Conservation (phyloP, 75 land plant genomes). For the Pinus tabuliformis region DNA sequence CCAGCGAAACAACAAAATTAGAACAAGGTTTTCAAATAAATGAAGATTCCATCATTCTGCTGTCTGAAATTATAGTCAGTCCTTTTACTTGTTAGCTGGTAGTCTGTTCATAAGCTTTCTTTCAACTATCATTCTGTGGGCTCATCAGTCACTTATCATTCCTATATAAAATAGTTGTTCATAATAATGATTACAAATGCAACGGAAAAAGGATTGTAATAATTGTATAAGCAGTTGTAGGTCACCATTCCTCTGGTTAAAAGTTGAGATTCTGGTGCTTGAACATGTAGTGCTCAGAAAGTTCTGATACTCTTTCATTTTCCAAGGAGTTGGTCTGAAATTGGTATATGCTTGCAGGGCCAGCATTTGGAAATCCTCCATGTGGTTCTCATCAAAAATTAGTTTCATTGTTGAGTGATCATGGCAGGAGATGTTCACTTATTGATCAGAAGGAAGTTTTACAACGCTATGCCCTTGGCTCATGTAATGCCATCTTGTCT, state of each 20-base stretch:
- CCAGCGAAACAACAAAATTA: too few relatives aligned
- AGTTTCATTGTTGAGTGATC: conserved; percentile 50
- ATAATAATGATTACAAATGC: not conserved
- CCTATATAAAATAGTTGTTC: too few relatives aligned
- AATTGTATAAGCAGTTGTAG: too few relatives aligned
- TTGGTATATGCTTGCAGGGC: conserved; percentile 42
- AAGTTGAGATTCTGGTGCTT: not conserved
- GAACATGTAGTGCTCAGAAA: not conserved
- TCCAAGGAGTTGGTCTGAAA: not conserved
- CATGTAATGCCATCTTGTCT: conserved; percentile 70
- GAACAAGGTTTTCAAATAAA: too few relatives aligned
- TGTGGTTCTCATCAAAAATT: conserved; percentile 48
- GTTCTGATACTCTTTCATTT: not conserved
- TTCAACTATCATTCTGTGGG: too few relatives aligned
- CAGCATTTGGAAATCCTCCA: conserved; percentile 71
- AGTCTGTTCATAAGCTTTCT: not conserved
- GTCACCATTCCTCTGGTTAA: not conserved
- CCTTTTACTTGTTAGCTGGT: not conserved
- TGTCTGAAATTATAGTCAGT: too few relatives aligned
- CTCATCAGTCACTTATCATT: too few relatives aligned
- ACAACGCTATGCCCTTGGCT: conserved; percentile 69
- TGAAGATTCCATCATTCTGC: too few relatives aligned
- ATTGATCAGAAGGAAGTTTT: conserved; percentile 70
- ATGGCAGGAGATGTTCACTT: conserved; percentile 56
- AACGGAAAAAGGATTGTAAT: not conserved